Percentiles rank a stretch among this genome's conserved stretches.
phyloP scores from a whole-genome alignment of 169 alveolate species.

The Babesia sp. region DNA sequence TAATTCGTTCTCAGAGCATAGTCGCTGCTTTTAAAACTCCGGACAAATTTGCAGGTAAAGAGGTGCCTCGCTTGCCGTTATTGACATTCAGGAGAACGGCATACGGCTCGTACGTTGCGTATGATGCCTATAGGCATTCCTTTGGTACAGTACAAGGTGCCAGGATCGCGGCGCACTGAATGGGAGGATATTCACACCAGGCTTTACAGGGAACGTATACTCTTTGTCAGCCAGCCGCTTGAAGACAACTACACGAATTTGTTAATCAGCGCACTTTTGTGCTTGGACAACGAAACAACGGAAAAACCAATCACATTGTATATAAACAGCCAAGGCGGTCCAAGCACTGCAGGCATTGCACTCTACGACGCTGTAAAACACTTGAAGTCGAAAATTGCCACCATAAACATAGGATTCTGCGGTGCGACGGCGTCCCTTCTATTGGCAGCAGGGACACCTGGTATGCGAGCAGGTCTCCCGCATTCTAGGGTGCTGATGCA shows the following conservation, averaged over 20 bases:
- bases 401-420: slow-evolving; percentile 72
- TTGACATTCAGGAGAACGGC: no score
- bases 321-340: slow-evolving; percentile 74
- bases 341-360: slow-evolving; percentile 65
- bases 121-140: slow-evolving; percentile 56
- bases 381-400: slow-evolving; percentile 56
- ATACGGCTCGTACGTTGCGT: neutral
- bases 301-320: slow-evolving; percentile 61
- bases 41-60: no score
- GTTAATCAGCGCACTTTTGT: slow-evolving; percentile 55
- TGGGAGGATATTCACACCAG: slow-evolving; percentile 65
- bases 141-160: slow-evolving; percentile 53
- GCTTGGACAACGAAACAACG: slow-evolving; percentile 53
- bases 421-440: slow-evolving; percentile 73
- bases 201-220: slow-evolving; percentile 60
- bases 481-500: slow-evolving; percentile 66
- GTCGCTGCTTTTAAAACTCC: no score
- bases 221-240: slow-evolving; percentile 61
- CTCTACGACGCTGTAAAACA: slow-evolving; percentile 66
- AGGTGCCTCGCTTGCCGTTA: no score
- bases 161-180: slow-evolving; percentile 58
- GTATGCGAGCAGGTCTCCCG: slow-evolving; percentile 62
- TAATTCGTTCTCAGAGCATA: no score
- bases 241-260: slow-evolving; percentile 62
- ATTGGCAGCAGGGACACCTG: slow-evolving; percentile 70